These are phyloP conservation scores for Scheffersomyces parashehatae DNA, from an alignment of 1,139 yeast species.

Conservation along the genomic window DNA sequence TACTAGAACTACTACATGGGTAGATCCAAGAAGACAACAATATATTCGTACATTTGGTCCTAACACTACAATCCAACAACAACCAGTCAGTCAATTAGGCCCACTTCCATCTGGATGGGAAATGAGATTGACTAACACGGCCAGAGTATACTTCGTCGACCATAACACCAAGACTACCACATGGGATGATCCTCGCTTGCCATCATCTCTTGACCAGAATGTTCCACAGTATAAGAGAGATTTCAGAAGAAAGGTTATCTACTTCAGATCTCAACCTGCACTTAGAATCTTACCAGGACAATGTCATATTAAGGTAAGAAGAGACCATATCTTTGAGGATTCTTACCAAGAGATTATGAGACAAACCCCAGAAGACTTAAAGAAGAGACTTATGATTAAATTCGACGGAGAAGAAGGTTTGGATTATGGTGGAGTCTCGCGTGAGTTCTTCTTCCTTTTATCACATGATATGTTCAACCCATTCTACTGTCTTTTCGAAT, in stretches of 20 bases:
- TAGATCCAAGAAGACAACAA: constrained; percentile 98
- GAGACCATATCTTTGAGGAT: constrained; percentile 96
- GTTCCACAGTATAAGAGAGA: constrained; percentile 99
- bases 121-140: constrained; percentile 97
- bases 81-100: constrained; percentile 97
- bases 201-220: constrained; percentile 94
- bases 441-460: constrained; percentile 93
- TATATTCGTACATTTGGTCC: constrained; percentile 94
- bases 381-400: constrained; percentile 95
- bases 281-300: constrained; percentile 96
- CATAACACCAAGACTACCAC: constrained; percentile 98
- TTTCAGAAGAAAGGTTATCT: constrained; percentile 93
- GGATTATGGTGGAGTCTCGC: constrained; percentile 98
- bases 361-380: constrained; percentile 96
- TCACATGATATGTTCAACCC: constrained; percentile 99
- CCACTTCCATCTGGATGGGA: constrained; percentile 99
- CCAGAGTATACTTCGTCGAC: constrained; percentile 97
- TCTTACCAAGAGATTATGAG: constrained; percentile 98
- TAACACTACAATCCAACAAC: constrained; percentile 89
- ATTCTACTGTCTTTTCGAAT: constrained; percentile 93
- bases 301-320: constrained; percentile 95
- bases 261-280: constrained; percentile 98
- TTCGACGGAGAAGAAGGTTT: constrained; percentile 99
- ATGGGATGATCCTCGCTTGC: constrained; percentile 99
- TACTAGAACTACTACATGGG: constrained; percentile 99